Evolutionary conservation across 139 green algal species (phyloP).

Genomic region (Chlorella sp.): DNA sequence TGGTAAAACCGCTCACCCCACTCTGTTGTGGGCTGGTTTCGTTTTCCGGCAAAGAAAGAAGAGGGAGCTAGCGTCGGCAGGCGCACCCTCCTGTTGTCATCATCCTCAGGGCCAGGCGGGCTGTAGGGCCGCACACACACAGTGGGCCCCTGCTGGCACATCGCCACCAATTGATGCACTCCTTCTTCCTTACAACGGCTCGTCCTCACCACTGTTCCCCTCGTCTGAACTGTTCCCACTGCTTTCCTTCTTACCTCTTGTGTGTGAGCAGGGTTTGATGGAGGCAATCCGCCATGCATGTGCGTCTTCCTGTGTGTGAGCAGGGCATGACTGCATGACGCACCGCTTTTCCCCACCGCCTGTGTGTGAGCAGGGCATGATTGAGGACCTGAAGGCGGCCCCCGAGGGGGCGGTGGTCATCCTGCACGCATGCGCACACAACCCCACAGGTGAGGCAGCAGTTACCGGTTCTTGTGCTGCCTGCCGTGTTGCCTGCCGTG

Average conservation of each 20-base stretch:
- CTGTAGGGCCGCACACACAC: no score
- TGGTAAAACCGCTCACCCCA: no score
- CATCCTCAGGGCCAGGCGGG: no score
- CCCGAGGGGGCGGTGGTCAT: constrained; percentile 92
- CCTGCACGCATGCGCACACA: constrained; percentile 81
- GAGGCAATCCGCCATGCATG: no score
- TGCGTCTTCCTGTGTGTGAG: constrained; percentile 53
- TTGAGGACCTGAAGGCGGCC: constrained; percentile 86
- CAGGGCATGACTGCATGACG: constrained; percentile 90
- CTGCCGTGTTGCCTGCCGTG: not conserved
- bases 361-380: constrained; percentile 82
- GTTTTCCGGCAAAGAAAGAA: no score
- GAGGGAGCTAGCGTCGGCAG: no score
- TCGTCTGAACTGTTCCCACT: not conserved
- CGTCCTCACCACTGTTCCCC: no score
- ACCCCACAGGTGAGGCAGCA: constrained; percentile 20
- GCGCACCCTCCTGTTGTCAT: no score
- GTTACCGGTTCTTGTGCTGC: no score
- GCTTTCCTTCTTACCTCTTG: not conserved
- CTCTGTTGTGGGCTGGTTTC: no score
- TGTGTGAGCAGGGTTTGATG: constrained; percentile 84
- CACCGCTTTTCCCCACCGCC: no score
- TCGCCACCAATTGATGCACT: not conserved
- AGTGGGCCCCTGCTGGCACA: not conserved
- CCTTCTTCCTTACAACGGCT: no score